Conservation (phyloP, 306 rosid genomes). For the Gastrolobium bilobum region DNA sequence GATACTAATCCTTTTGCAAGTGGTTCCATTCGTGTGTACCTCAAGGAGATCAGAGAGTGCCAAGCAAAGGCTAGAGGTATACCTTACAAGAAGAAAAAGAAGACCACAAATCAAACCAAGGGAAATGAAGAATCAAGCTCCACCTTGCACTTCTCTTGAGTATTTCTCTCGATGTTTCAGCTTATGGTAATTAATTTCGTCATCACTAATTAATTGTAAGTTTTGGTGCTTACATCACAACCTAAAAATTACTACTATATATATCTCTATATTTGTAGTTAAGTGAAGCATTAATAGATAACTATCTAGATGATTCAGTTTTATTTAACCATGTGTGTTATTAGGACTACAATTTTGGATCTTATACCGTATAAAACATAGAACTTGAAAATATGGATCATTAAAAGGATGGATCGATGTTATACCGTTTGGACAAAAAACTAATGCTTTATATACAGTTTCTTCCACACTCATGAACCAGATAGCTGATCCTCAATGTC, state of each 20-base stretch:
- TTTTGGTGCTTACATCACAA: not conserved
- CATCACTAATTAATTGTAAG: not conserved
- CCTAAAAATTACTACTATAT: not conserved
- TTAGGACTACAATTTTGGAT: slow-evolving; percentile 1
- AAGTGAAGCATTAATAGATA: slow-evolving; percentile 2
- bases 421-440: not conserved
- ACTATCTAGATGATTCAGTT: not conserved
- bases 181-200: slow-evolving; percentile 53
- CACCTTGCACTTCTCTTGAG: slow-evolving; percentile 63
- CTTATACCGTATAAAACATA: not conserved
- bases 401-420: not conserved
- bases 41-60: slow-evolving; percentile 87
- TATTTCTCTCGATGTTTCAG: slow-evolving; percentile 36
- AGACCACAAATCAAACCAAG: slow-evolving; percentile 54
- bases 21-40: slow-evolving; percentile 83
- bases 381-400: not conserved
- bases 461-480: slow-evolving; percentile 14
- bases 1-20: slow-evolving; percentile 86
- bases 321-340: not conserved
- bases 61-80: slow-evolving; percentile 98
- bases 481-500: slow-evolving; percentile 9
- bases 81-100: slow-evolving; percentile 96
- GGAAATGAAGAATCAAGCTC: slow-evolving; percentile 60
- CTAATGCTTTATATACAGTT: not conserved
- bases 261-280: not conserved